Percentiles rank a stretch among this genome's conserved stretches.
phyloP scores from a whole-genome alignment of 352 stramenopile genomes.

The Pythium volutum region DNA sequence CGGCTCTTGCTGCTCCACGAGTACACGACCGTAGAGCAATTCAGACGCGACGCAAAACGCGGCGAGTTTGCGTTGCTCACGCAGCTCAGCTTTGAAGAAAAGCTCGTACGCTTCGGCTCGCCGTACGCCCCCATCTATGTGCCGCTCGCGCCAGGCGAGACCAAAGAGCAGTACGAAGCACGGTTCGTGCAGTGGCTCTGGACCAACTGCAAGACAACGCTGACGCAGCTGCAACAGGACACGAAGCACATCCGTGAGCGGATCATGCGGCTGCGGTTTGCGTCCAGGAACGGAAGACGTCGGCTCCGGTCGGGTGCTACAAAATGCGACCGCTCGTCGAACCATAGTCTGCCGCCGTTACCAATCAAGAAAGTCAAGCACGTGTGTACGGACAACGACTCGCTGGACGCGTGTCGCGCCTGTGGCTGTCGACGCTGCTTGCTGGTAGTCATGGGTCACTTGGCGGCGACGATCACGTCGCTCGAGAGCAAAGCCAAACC shows the following conservation, averaged over 20 bases:
- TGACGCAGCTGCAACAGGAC: neutral
- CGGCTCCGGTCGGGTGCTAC: neutral
- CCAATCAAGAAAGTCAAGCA: neutral
- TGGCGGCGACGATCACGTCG: neutral
- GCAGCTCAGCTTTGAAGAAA: neutral
- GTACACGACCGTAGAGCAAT: neutral
- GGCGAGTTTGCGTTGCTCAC: neutral
- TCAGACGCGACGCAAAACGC: neutral
- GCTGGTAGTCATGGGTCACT: neutral
- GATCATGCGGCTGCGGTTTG: slow-evolving; percentile 14
- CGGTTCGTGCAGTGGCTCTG: slow-evolving; percentile 12
- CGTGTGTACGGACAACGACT: neutral
- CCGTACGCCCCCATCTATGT: slow-evolving; percentile 5
- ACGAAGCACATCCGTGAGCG: slow-evolving; percentile 1
- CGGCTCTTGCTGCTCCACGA: neutral
- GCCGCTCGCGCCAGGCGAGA: slow-evolving; percentile 15
- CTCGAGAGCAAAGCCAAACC: slow-evolving; percentile 1
- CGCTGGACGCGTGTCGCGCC: neutral
- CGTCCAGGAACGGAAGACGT: neutral
- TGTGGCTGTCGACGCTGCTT: slow-evolving; percentile 17
- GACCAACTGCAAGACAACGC: neutral
- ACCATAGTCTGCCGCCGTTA: neutral
- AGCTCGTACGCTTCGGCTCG: neutral
- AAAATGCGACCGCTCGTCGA: neutral
- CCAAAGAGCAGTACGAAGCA: slow-evolving; percentile 8